phyloP scores from a whole-genome alignment of 257 asterid genomes.

The Gardenia jasminoides region DNA sequence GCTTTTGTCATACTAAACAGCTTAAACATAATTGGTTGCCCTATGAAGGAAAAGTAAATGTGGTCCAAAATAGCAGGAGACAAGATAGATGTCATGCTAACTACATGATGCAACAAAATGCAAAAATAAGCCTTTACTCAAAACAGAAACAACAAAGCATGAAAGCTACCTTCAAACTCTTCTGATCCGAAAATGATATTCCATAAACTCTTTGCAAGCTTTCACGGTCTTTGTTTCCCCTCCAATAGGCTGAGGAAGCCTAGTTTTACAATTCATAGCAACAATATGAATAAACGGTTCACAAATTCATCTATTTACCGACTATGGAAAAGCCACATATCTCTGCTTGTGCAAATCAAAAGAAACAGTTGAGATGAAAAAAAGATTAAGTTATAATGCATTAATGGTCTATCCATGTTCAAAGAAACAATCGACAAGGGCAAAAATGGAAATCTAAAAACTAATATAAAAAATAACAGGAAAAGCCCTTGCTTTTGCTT shows the following conservation, averaged over 20 bases:
- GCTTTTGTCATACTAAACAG: not conserved
- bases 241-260: conserved; percentile 99
- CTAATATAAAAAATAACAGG: too few species aligned
- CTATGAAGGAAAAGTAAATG: too few species aligned
- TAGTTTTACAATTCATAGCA: conserved; percentile 25
- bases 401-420: too few species aligned
- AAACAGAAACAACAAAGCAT: conserved; percentile 6
- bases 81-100: not conserved
- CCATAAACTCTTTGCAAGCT: conserved; percentile 99
- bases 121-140: not conserved
- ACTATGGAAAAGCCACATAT: too few species aligned
- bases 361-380: too few species aligned
- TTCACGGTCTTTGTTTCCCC: conserved; percentile 93
- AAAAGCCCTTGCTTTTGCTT: too few species aligned
- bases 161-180: conserved; percentile 73
- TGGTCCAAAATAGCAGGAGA: not conserved
- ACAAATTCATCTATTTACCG: too few species aligned
- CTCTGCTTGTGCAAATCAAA: too few species aligned
- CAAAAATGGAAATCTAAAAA: too few species aligned
- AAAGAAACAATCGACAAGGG: too few species aligned
- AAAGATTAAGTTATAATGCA: too few species aligned
- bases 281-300: conserved; percentile 2
- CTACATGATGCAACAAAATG: not conserved
- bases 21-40: too few species aligned
- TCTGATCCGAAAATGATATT: conserved; percentile 88